Percentiles rank a stretch among this genome's conserved stretches.
These are phyloP conservation scores for Lodderomyces theae DNA, from an alignment of 1,139 yeast species.

Conservation along the genomic window DNA sequence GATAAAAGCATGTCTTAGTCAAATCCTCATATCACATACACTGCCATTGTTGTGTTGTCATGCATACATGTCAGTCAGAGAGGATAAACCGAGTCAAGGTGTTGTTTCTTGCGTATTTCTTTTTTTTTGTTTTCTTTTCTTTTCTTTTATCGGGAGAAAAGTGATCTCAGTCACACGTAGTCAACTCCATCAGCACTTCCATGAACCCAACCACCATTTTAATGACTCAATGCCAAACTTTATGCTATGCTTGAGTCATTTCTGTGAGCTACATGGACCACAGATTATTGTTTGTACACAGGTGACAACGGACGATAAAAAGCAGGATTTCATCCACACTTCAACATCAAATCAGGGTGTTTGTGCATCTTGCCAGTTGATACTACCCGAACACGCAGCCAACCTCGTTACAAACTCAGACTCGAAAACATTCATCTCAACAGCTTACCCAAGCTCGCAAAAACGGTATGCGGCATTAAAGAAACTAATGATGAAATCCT, in stretches of 20 bases:
- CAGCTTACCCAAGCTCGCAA: slow-evolving; percentile 65
- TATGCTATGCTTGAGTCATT: slow-evolving; percentile 67
- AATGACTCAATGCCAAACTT: slow-evolving; percentile 22
- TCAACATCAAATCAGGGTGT: slow-evolving; percentile 30
- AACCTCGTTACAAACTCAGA: slow-evolving; percentile 25
- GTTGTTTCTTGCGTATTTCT: no score
- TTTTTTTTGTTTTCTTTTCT: neutral
- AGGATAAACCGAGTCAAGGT: no score
- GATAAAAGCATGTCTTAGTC: no score
- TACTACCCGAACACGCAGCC: slow-evolving; percentile 41
- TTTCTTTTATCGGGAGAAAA: neutral
- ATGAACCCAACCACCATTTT: neutral
- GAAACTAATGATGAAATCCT: slow-evolving; percentile 59
- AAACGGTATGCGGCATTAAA: slow-evolving; percentile 52
- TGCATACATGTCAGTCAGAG: no score
- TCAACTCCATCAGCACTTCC: neutral
- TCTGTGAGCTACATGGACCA: slow-evolving; percentile 88
- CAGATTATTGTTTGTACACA: slow-evolving; percentile 74
- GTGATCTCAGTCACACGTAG: neutral
- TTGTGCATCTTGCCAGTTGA: slow-evolving; percentile 58
- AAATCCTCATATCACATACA: no score
- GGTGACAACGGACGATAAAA: slow-evolving; percentile 14
- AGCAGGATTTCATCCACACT: slow-evolving; percentile 19
- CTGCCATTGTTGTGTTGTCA: no score
- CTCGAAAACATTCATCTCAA: slow-evolving; percentile 32